A percentile compares a stretch with the other conserved stretches of the same genome.
Conservation (phyloP, 352 stramenopile species). For the Phytophthora chlamydospora region DNA sequence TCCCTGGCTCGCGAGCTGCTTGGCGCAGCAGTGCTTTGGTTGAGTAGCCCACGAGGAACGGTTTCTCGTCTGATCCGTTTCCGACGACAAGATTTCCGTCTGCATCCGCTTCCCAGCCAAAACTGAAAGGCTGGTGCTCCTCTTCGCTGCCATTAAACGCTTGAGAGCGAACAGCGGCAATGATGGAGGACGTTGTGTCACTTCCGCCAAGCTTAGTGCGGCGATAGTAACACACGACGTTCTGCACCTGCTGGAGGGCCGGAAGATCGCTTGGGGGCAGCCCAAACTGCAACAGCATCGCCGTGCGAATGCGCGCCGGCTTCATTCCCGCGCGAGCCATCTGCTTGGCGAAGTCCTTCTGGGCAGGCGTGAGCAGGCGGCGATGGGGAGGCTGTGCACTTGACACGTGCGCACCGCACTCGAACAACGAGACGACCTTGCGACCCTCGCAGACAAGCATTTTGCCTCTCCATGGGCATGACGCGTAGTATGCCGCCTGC, state of each 20-base stretch:
- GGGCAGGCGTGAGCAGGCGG: background rate
- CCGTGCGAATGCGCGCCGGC: constrained; percentile 1
- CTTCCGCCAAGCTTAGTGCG: constrained; percentile 3
- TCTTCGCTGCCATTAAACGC: background rate
- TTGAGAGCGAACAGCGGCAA: background rate
- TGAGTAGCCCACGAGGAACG: constrained; percentile 1
- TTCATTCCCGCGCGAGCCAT: constrained; percentile 7
- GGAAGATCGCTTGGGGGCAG: background rate
- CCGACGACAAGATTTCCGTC: background rate
- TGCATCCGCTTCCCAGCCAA: constrained; percentile 4
- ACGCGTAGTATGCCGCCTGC: constrained; percentile 4
- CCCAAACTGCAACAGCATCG: constrained; percentile 7
- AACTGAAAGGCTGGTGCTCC: constrained; percentile 1
- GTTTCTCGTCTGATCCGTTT: constrained; percentile 5
- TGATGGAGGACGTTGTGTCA: background rate
- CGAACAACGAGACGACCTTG: background rate
- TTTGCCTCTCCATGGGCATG: constrained; percentile 4
- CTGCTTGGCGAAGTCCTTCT: constrained; percentile 4
- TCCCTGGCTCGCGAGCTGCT: background rate
- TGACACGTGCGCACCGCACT: constrained; percentile 1
- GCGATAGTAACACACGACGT: constrained; percentile 6
- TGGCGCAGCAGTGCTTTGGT: constrained; percentile 1
- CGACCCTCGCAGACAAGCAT: constrained; percentile 8
- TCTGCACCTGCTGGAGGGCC: constrained; percentile 5
- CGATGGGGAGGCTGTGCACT: background rate